Base-by-base conservation (phyloP, 768 basidiomycete species). In the Hydnomerulius pinastri region DNA sequence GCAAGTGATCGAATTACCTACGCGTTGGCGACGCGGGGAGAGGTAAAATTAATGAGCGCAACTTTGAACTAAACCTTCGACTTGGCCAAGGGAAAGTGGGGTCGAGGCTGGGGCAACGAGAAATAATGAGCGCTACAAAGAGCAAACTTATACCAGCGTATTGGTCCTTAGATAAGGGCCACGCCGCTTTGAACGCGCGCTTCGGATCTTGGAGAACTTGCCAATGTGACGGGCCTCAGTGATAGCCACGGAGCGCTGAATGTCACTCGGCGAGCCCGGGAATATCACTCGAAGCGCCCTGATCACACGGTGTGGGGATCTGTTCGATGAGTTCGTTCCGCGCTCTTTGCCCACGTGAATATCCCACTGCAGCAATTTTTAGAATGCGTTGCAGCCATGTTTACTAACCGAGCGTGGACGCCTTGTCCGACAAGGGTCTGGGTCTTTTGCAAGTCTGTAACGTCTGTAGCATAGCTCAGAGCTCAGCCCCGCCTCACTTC, bases 1-100 rank as follows among this genome's bases (percentile, higher is more conserved):
- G 28, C 17, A n/a, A 32, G 35, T 42, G 54, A 66, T 66, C 61
- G 50, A 36, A 42, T 44, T 48, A 48, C 51, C 44, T 45, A 52
- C 64, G 51, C 57, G 3, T 47, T 35, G 1, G 6, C n/a, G 30
- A 44, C 38, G 29, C 20, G 39, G 44, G 28, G 27, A 43, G 43
- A 27, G 46, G 39, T 48, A 39, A 32, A 33, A 33, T 2, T 33
- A 33, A 11, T 25, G 12, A 20, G 2, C 41, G 29, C 20, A 36
- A 32, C 8, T 32, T 28, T 37, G 30, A 40, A 38, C 46, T 15
- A 10, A 33, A 18, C 30, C 35, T 9, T 28, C 42, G n/a, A 33
- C 37, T 17, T 24, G 23, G 37, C 6, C 4, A 33, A 6, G 32
- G 12, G 6, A 17, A 35, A 6, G 33, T n/a, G 33, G 33, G 6